Percentiles rank a stretch among this genome's conserved stretches.
Evolutionary conservation across 306 rosid genomes (phyloP).

Genomic region (Malus sylvestris): DNA sequence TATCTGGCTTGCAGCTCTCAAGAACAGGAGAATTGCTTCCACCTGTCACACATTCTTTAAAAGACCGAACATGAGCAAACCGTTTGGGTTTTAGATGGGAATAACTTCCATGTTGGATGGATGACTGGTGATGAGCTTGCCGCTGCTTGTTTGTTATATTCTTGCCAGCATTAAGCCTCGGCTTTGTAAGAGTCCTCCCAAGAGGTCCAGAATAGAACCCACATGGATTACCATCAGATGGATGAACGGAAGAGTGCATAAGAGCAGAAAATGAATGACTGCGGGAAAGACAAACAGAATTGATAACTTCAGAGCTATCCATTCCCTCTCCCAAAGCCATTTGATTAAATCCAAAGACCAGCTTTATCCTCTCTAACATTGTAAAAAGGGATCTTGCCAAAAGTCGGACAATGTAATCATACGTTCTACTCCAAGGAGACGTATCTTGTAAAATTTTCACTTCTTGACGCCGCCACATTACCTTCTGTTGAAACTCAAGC

Average conservation of each 20-base stretch:
- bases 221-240: slow-evolving; percentile 21
- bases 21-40: slow-evolving; percentile 36
- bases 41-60: slow-evolving; percentile 38
- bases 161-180: slow-evolving; percentile 15
- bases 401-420: slow-evolving; percentile 65
- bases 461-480: slow-evolving; percentile 55
- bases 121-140: slow-evolving; percentile 16
- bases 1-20: slow-evolving; percentile 32
- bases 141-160: slow-evolving; percentile 20
- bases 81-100: slow-evolving; percentile 28
- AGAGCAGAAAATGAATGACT: slow-evolving; percentile 28
- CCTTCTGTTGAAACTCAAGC: slow-evolving; percentile 48
- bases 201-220: slow-evolving; percentile 35
- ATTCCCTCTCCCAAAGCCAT: slow-evolving; percentile 12
- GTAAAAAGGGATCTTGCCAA: slow-evolving; percentile 74
- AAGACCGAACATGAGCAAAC: slow-evolving; percentile 20
- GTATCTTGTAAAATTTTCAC: slow-evolving; percentile 47
- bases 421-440: slow-evolving; percentile 75
- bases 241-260: slow-evolving; percentile 24
- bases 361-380: slow-evolving; percentile 57
- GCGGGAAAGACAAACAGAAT: slow-evolving; percentile 24
- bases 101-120: slow-evolving; percentile 22
- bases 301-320: slow-evolving; percentile 2
- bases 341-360: slow-evolving; percentile 42
- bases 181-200: slow-evolving; percentile 25